Evolutionary conservation across 2,329 filamentous ascomycete species (phyloP), one percentile per base, ranked within the genome.

Genomic region (Claviceps humidiphila): DNA sequence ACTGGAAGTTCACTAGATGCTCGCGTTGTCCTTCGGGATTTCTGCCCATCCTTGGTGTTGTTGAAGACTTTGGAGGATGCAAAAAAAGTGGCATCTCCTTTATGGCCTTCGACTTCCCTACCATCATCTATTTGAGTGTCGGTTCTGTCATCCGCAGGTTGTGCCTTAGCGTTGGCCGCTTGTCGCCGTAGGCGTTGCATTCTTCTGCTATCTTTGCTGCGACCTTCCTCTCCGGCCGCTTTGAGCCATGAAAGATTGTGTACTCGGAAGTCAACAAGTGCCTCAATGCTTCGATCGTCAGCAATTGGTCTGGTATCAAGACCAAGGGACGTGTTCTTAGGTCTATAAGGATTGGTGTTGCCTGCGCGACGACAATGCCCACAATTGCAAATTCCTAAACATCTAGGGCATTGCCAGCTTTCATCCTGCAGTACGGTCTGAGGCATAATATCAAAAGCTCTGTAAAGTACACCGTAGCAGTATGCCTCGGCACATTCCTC

Each of bases 401-500:
- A 98, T 61, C 84, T 88, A 0, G 93, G 93, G 58, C 93, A 98
- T 61, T 85, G 79, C 91, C 93, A 98, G 47, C 82, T 74, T 57
- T 83, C 79, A 57, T 87, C 77, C 63, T 94, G 83, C 77, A 96
- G 84, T 1, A 90, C 80, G 20, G 81, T 74, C 60, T 91, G 81
- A 0, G 93, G 93, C 78, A 89, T 85, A 64, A 89, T 80, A 64
- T 97, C 91, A 62, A 95, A 95, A 0, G 88, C 90, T 52, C 93
- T 78, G 68, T 89, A 97, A 1, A 98, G 74, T 16, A 85, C 85
- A n/a, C 91, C 91, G 63, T 94, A 98, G 66, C 93, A 97, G 64
- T 94, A 98, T 0, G 80, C 81, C 52, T 86, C 75, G 13, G 77
- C 74, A 61, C 93, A 97, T 8, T 76, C 78, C 2, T 71, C 69